Percentiles rank a stretch among this genome's conserved stretches.
phyloP scores from a whole-genome alignment of 345 rosid genomes.

The Hypericum perforatum region DNA sequence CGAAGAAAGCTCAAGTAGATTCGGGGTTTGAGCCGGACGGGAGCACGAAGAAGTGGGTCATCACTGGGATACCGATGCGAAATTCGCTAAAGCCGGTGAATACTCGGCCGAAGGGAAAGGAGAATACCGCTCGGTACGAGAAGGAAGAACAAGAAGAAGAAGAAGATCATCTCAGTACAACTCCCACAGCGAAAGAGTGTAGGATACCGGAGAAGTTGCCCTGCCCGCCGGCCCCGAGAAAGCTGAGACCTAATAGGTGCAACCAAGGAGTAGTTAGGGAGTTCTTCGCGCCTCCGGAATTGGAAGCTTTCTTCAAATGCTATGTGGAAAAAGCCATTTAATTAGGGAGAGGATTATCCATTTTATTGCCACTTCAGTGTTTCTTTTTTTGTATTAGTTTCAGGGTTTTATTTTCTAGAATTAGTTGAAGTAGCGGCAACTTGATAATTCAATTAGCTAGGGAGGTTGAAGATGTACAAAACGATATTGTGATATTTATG shows the following conservation, averaged over 20 bases:
- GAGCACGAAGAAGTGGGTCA: conserved; percentile 52
- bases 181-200: conserved; percentile 69
- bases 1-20: conserved; percentile 54
- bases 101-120: conserved; percentile 33
- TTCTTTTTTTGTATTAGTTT: no score
- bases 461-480: no score
- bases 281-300: conserved; percentile 70
- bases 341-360: background rate
- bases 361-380: no score
- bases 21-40: conserved; percentile 44
- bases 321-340: conserved; percentile 46
- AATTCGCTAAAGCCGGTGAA: conserved; percentile 57
- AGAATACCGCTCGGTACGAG: conserved; percentile 16
- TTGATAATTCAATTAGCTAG: no score
- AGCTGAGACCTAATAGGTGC: conserved; percentile 52
- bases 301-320: conserved; percentile 71
- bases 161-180: conserved; percentile 40
- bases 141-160: conserved; percentile 17
- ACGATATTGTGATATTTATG: no score
- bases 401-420: no score
- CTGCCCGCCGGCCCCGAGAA: conserved; percentile 86
- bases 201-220: conserved; percentile 57
- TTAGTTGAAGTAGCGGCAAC: no score
- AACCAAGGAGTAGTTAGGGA: conserved; percentile 43
- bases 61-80: conserved; percentile 54